phyloP scores from a whole-genome alignment of 2,329 filamentous ascomycete species.

The Penicillium oxalicum region DNA sequence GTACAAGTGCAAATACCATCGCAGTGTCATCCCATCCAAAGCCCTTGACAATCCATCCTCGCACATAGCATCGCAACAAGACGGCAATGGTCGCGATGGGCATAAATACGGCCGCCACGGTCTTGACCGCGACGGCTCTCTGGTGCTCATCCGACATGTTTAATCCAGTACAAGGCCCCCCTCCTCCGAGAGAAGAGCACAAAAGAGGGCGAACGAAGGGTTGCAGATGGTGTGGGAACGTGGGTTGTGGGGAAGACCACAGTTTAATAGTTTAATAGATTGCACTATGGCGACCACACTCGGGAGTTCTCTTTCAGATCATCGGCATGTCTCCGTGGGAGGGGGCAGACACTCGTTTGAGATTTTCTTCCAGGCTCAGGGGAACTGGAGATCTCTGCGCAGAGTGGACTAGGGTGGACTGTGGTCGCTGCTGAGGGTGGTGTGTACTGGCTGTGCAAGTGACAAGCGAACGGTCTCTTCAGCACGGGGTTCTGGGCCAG shows the following conservation, averaged over 20 bases:
- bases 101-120: conserved; percentile 25
- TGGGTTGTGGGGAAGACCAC: conserved; percentile 2
- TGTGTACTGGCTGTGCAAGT: no score
- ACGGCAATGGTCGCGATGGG: conserved; percentile 24
- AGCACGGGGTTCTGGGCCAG: background rate
- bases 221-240: background rate
- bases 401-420: background rate
- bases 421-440: background rate
- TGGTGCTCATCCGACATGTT: conserved; percentile 17
- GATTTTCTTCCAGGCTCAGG: background rate
- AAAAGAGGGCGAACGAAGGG: background rate
- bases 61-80: conserved; percentile 29
- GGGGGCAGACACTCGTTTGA: background rate
- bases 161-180: background rate
- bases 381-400: background rate
- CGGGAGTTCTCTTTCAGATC: background rate
- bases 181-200: background rate
- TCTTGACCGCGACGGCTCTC: conserved; percentile 20
- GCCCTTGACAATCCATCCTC: conserved; percentile 24
- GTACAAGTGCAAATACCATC: conserved; percentile 28
- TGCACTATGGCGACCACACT: no score
- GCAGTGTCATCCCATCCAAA: conserved; percentile 31
- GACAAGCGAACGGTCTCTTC: background rate
- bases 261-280: conserved; percentile 1
- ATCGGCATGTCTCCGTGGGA: background rate